These are phyloP conservation scores for Starmerella roubikii DNA, from an alignment of 805 yeast species.

Conservation along the genomic window DNA sequence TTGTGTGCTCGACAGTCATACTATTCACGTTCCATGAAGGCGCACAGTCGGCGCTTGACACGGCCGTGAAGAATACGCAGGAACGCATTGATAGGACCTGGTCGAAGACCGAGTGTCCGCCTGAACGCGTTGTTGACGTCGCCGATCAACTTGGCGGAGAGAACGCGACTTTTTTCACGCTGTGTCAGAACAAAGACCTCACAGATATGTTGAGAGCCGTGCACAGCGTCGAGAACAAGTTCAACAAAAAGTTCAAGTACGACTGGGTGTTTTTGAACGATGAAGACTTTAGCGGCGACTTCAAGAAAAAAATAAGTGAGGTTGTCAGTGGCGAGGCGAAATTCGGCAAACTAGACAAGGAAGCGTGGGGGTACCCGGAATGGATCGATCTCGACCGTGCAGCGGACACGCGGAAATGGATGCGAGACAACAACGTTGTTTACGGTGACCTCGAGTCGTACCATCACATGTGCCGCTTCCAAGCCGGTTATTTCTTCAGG, in stretches of 20 bases:
- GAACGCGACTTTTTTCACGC: conserved; percentile 42
- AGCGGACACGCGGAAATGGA: conserved; percentile 31
- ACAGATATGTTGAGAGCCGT: conserved; percentile 45
- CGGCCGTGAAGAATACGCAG: conserved; percentile 2
- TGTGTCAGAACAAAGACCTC: conserved; percentile 57
- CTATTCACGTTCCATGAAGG: conserved; percentile 8
- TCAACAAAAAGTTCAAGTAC: conserved; percentile 47
- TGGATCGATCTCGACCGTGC: conserved; percentile 47
- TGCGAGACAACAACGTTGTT: conserved; percentile 34
- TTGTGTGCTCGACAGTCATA: not conserved
- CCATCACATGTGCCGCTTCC: conserved; percentile 72
- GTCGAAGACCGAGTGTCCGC: not conserved
- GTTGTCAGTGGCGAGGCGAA: conserved; percentile 46
- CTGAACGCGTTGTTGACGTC: not conserved
- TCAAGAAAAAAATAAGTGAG: conserved; percentile 35
- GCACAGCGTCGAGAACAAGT: conserved; percentile 49
- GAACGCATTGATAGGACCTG: not conserved
- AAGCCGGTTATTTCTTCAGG: conserved; percentile 57
- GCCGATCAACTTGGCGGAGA: conserved; percentile 11
- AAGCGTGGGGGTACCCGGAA: conserved; percentile 58
- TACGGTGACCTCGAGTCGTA: conserved; percentile 52
- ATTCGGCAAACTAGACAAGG: conserved; percentile 47
- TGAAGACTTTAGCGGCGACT: conserved; percentile 44
- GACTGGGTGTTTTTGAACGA: conserved; percentile 77
- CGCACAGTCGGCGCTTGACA: conserved; percentile 3